Percentiles rank a stretch among this genome's conserved stretches.
Evolutionary conservation across 2,329 filamentous ascomycete species (phyloP).

Genomic region (Sordariomycetes sp.): DNA sequence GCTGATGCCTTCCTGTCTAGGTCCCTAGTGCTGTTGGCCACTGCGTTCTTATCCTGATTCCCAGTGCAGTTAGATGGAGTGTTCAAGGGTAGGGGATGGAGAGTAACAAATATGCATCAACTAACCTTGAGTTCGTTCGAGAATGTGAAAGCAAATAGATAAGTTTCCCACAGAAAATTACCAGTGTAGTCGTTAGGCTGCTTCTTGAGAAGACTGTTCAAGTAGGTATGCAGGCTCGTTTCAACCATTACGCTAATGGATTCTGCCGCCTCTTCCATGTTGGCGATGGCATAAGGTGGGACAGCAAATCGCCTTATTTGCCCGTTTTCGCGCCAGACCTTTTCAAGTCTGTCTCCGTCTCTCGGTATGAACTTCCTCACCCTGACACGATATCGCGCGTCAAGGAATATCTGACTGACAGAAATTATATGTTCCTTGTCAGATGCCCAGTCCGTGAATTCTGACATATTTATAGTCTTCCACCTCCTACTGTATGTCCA

Average conservation of each 20-base stretch:
- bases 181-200: neutral
- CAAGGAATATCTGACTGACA: conserved; percentile 2
- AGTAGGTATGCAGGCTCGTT: neutral
- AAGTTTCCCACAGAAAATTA: conserved; percentile 1
- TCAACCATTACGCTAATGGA: neutral
- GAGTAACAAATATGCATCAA: neutral
- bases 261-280: conserved; percentile 30
- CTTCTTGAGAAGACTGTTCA: neutral
- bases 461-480: conserved; percentile 7
- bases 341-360: conserved; percentile 36
- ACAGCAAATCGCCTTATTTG: conserved; percentile 31
- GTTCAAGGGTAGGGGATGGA: neutral
- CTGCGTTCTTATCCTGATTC: neutral
- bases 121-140: neutral
- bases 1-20: neutral
- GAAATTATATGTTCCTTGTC: conserved; percentile 2
- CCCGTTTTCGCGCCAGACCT: conserved; percentile 36
- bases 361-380: conserved; percentile 42
- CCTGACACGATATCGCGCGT: conserved; percentile 15
- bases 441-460: conserved; percentile 7
- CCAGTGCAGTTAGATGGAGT: neutral
- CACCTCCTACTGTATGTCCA: conserved; percentile 5
- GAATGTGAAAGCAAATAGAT: neutral
- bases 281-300: conserved; percentile 41
- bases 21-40: neutral